These are phyloP conservation scores for Metarhizium album DNA, from an alignment of 2,329 filamentous ascomycete species.

Conservation along the genomic window DNA sequence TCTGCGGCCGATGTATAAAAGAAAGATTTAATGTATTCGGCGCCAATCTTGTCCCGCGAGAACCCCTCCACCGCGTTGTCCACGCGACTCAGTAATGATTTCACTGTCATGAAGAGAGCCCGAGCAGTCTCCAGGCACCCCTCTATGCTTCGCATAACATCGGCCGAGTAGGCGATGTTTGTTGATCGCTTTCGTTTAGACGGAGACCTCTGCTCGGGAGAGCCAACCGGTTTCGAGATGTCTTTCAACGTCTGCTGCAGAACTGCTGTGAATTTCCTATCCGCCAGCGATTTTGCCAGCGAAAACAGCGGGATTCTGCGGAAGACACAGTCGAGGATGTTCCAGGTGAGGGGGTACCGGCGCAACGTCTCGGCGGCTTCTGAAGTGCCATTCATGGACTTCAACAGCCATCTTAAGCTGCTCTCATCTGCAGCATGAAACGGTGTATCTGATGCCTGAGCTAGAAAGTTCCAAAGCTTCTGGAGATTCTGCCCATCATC, in stretches of 20 bases:
- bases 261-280: conserved; percentile 56
- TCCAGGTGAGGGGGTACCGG: conserved; percentile 48
- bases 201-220: conserved; percentile 13
- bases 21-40: conserved; percentile 46
- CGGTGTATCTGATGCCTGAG: conserved; percentile 26
- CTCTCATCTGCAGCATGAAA: conserved; percentile 46
- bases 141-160: conserved; percentile 25
- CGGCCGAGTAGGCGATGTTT: conserved; percentile 26
- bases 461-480: conserved; percentile 38
- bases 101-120: conserved; percentile 37
- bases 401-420: conserved; percentile 52
- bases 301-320: conserved; percentile 57
- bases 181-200: conserved; percentile 37
- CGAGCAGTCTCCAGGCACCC: conserved; percentile 36
- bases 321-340: conserved; percentile 49
- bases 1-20: conserved; percentile 41
- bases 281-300: conserved; percentile 59
- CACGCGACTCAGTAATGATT: conserved; percentile 34
- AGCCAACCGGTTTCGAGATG: conserved; percentile 24
- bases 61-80: conserved; percentile 22
- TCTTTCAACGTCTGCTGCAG: conserved; percentile 58
- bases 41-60: conserved; percentile 39
- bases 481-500: conserved; percentile 35
- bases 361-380: conserved; percentile 40
- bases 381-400: conserved; percentile 42